Conservation (phyloP, 495 filamentous ascomycete genomes). For the Lepraria neglecta region DNA sequence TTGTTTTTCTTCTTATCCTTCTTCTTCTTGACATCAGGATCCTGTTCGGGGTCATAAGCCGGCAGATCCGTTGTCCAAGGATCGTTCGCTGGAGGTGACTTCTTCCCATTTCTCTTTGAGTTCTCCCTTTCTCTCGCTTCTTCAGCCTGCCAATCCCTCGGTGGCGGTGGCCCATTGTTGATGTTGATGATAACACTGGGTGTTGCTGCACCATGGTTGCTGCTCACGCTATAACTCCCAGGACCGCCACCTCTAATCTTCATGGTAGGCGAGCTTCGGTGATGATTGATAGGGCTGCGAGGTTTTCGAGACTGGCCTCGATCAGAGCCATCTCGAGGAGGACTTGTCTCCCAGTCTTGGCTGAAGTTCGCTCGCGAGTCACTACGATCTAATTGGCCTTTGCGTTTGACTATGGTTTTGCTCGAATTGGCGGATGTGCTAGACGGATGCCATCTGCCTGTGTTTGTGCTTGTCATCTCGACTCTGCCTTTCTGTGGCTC, state of each 20-base stretch:
- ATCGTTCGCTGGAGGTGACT: slow-evolving; percentile 3
- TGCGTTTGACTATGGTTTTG: not conserved
- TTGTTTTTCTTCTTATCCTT: slow-evolving; percentile 7
- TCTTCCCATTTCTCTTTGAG: not conserved
- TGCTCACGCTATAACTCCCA: slow-evolving; percentile 5
- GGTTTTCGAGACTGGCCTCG: not conserved
- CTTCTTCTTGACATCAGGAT: not conserved
- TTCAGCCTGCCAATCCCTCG: slow-evolving; percentile 7
- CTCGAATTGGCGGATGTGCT: not conserved
- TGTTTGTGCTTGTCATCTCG: slow-evolving; percentile 9
- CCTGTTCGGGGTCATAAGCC: slow-evolving; percentile 5
- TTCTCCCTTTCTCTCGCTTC: not conserved
- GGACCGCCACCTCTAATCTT: slow-evolving; percentile 13
- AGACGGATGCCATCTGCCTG: slow-evolving; percentile 11
- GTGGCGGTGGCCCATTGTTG: slow-evolving; percentile 8
- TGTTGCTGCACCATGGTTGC: not conserved
- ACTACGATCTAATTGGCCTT: not conserved
- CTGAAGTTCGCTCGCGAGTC: slow-evolving; percentile 1
- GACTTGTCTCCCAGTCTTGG: not conserved
- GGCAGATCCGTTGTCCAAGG: slow-evolving; percentile 14
- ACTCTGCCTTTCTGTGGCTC: slow-evolving; percentile 1
- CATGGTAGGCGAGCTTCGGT: not conserved
- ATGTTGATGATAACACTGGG: slow-evolving; percentile 10
- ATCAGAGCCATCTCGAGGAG: not conserved
- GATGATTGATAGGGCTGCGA: slow-evolving; percentile 2